Conservation (phyloP, 306 rosid genomes). For the Cicer pinnatifidum region DNA sequence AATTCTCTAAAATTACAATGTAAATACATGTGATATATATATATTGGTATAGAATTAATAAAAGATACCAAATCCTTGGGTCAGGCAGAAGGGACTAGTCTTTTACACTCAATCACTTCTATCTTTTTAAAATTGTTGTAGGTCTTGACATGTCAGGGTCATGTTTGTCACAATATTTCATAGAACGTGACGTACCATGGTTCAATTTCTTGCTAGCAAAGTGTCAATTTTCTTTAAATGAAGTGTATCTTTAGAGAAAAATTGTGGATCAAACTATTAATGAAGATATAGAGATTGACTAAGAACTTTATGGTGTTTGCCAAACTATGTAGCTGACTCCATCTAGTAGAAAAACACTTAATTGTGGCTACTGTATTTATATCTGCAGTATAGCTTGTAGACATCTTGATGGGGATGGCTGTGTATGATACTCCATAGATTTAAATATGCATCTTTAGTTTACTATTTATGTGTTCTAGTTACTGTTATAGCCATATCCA, state of each 20-base stretch:
- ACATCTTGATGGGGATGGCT: conserved; percentile 24
- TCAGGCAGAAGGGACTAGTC: too few relatives aligned
- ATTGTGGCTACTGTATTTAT: neutral
- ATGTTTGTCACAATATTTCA: too few relatives aligned
- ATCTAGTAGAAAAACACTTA: neutral
- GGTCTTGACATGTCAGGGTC: too few relatives aligned
- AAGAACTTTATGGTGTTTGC: neutral
- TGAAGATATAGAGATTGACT: neutral
- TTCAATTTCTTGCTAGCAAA: too few relatives aligned
- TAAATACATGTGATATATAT: too few relatives aligned
- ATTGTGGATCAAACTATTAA: neutral
- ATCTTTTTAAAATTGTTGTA: too few relatives aligned
- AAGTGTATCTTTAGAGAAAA: neutral
- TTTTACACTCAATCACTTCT: too few relatives aligned
- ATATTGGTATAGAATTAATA: too few relatives aligned
- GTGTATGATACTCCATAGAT: conserved; percentile 11
- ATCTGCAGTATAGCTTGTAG: neutral
- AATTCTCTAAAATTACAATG: too few relatives aligned
- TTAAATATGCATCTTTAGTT: conserved; percentile 2
- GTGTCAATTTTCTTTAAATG: too few relatives aligned
- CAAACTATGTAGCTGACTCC: neutral
- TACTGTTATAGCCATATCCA: neutral
- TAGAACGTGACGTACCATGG: too few relatives aligned
- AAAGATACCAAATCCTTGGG: too few relatives aligned
- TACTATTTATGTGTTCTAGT: neutral